Conservation (phyloP, 2,329 filamentous ascomycete species). For the Claviceps lovelessii region DNA sequence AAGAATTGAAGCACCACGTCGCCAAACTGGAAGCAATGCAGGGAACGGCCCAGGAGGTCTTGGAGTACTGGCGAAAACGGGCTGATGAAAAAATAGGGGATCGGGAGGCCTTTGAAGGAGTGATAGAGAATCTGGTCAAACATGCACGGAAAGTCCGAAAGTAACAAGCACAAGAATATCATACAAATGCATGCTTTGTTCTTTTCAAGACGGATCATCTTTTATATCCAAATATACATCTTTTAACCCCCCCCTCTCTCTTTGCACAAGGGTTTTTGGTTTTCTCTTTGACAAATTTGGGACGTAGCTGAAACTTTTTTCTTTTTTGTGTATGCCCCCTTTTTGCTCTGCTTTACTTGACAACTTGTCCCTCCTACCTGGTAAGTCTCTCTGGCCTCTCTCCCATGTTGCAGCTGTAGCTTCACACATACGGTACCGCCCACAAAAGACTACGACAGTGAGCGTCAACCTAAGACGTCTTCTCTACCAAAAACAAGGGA, state of each 20-base stretch:
- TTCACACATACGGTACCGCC: background rate
- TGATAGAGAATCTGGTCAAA: slow-evolving; percentile 92
- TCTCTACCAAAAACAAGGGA: background rate
- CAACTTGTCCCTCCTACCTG: too few relatives aligned
- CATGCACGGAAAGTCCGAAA: slow-evolving; percentile 77
- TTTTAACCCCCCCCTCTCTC: too few relatives aligned
- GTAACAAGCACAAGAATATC: slow-evolving; percentile 20
- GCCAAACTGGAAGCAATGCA: slow-evolving; percentile 54
- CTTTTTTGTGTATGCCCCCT: too few relatives aligned
- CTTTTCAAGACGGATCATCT: too few relatives aligned
- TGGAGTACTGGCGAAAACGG: slow-evolving; percentile 79
- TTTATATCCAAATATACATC: too few relatives aligned
- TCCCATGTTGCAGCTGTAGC: too few relatives aligned
- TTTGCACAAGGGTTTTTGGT: too few relatives aligned
- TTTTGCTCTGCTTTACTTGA: too few relatives aligned
- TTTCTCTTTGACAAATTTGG: too few relatives aligned
- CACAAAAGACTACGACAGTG: background rate
- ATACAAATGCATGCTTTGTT: too few relatives aligned
- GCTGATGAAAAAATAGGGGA: slow-evolving; percentile 80
- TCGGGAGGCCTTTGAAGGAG: slow-evolving; percentile 85
- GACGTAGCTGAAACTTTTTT: too few relatives aligned
- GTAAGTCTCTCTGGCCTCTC: too few relatives aligned
- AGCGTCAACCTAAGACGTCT: background rate
- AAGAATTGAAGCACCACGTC: slow-evolving; percentile 61
- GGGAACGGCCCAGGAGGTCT: slow-evolving; percentile 55